Evolutionary conservation across 768 basidiomycete species (phyloP), one percentile per base, ranked within the genome.

Genomic region (Suillus brevipes): DNA sequence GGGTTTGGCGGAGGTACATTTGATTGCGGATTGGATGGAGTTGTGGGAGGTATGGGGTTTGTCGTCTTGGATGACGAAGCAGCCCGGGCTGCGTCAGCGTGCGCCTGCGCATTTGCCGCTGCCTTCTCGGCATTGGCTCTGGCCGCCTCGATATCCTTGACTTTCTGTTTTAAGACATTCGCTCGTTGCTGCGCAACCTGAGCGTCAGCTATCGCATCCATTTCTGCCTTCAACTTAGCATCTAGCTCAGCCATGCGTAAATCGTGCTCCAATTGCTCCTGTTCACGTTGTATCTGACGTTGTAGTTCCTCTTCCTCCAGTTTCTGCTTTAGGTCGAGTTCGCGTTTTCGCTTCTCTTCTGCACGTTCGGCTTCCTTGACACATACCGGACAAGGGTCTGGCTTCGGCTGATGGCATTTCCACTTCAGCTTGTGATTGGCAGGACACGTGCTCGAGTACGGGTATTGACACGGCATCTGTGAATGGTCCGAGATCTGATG

Each of bases 401-500:
- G 81, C 1, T 66, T 68, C 0, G 67, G 72, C 58, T 83, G 66
- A 50, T 76, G 71, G 63, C 89, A 90, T 66, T 77, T 77, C 75
- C 80, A 84, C 0, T 68, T 67, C 47, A 75, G 71, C 6, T 65
- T 65, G 65, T 91, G 89, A 2, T 78, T 76, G 0, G 77, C 71
- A 1, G 69, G 61, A 69, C 89, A 91, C 38, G 74, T 77, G 1
- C 59, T 67, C 0, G 67, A 62, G 49, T 85, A 68, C 28, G 78
- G 64, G 9, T 75, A 70, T 31, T 73, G 66, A 74, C 89, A 90
- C 2, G 61, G 65, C 77, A 85, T 82, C 72, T 85, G 81, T 20
- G 85, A 82, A 72, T 89, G 83, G 66, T 84, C 84, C 56, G 66
- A 71, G 14, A 85, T 64, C 62, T 83, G 83, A 72, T 90, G 89